Conservation (phyloP, 2,329 filamentous ascomycete genomes). For the Pyrenophora graminea region DNA sequence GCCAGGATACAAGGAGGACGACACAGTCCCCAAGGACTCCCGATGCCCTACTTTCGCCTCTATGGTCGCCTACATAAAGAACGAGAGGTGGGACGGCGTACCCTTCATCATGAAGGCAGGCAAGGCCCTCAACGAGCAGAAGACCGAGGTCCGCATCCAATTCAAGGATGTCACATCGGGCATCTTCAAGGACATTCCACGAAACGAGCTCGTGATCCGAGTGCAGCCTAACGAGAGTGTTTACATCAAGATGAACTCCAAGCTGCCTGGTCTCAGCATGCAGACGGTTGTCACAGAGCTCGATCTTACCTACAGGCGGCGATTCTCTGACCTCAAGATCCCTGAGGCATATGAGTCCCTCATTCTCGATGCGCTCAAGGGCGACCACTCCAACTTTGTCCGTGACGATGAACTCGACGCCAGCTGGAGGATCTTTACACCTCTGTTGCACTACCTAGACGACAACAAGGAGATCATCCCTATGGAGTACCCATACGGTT, state of each 20-base stretch:
- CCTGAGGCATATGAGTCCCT: constrained; percentile 98
- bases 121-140: constrained; percentile 98
- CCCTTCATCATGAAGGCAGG: constrained; percentile 99
- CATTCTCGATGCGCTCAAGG: constrained; percentile 96
- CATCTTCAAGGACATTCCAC: constrained; percentile 99
- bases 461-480: constrained; percentile 99
- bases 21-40: constrained; percentile 95
- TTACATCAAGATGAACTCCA: constrained; percentile 99
- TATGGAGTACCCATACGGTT: constrained; percentile 99
- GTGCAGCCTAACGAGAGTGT: constrained; percentile 99
- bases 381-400: constrained; percentile 95
- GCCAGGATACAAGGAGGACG: constrained; percentile 97
- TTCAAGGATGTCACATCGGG: constrained; percentile 99
- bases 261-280: constrained; percentile 97
- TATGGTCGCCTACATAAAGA: constrained; percentile 98
- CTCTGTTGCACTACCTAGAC: constrained; percentile 95
- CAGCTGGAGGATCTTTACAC: constrained; percentile 98
- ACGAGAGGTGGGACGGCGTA: constrained; percentile 98
- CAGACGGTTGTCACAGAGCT: constrained; percentile 99
- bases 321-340: constrained; percentile 99
- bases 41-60: constrained; percentile 98
- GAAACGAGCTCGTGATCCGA: constrained; percentile 98
- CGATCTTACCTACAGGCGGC: constrained; percentile 94
- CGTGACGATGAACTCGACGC: constrained; percentile 78
- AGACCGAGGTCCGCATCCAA: constrained; percentile 98